phyloP scores from a whole-genome alignment of 2,329 filamentous ascomycete species.

The Calonectria henricotiae region DNA sequence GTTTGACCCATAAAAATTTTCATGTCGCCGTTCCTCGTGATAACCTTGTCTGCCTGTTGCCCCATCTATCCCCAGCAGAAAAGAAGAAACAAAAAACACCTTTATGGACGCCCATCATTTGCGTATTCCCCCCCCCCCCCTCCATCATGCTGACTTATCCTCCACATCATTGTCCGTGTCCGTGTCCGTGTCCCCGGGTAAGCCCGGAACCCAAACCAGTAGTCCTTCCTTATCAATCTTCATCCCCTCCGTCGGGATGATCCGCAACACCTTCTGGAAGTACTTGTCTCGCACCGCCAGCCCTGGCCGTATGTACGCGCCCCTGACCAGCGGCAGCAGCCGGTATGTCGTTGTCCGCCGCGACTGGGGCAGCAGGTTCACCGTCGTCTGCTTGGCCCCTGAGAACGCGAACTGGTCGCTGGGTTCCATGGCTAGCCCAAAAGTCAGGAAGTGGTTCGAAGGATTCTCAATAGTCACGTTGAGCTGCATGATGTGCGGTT shows the following conservation, averaged over 20 bases:
- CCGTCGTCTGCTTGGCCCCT: conserved; percentile 84
- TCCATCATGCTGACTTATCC: conserved; percentile 41
- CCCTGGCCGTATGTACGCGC: conserved; percentile 80
- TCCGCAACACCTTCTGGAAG: conserved; percentile 90
- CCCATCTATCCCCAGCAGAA: conserved; percentile 14
- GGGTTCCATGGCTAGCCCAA: conserved; percentile 92
- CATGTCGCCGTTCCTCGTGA: conserved; percentile 29
- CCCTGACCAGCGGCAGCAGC: conserved; percentile 78
- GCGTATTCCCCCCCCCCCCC: neutral
- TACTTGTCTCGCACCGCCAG: conserved; percentile 90
- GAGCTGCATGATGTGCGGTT: conserved; percentile 62
- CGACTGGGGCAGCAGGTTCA: conserved; percentile 89
- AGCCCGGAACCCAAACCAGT: conserved; percentile 72
- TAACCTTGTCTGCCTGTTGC: conserved; percentile 22
- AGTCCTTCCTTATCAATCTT: conserved; percentile 77
- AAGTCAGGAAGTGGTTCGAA: conserved; percentile 94
- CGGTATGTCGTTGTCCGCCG: conserved; percentile 82
- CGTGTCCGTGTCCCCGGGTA: conserved; percentile 44
- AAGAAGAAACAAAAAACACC: conserved; percentile 7
- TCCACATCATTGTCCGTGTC: conserved; percentile 32
- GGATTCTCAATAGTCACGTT: conserved; percentile 88
- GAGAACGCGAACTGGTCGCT: conserved; percentile 95
- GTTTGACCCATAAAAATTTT: conserved; percentile 7
- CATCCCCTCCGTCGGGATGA: conserved; percentile 84
- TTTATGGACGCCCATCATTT: conserved; percentile 12